A percentile compares a stretch with the other conserved stretches of the same genome.
Conservation (phyloP, 1,284 basidiomycete genomes). For the Malassezia equina region DNA sequence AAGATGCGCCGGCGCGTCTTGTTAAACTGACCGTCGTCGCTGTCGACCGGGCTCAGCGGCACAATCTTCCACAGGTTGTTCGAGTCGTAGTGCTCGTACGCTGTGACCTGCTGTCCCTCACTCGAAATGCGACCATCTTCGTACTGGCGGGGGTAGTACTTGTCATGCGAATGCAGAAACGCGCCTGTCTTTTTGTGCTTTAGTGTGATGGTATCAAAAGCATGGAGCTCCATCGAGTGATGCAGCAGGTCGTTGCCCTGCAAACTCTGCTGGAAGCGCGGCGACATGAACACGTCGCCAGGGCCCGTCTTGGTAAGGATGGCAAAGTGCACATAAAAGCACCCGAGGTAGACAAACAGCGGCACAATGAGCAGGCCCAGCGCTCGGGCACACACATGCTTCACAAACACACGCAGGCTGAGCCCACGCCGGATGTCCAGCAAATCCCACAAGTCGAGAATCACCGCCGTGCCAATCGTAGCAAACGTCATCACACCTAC, state of each 20-base stretch:
- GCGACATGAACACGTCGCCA: slow-evolving; percentile 94
- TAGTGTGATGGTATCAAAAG: slow-evolving; percentile 77
- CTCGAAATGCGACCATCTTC: slow-evolving; percentile 91
- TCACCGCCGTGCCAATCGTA: slow-evolving; percentile 78
- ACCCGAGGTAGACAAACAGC: slow-evolving; percentile 77
- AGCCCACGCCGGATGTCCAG: slow-evolving; percentile 75
- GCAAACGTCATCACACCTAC: slow-evolving; percentile 87
- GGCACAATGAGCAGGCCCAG: slow-evolving; percentile 80
- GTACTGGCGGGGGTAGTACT: slow-evolving; percentile 83
- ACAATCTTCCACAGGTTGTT: slow-evolving; percentile 96
- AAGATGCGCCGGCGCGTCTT: slow-evolving; percentile 79
- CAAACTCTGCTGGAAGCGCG: slow-evolving; percentile 93
- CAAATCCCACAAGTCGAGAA: slow-evolving; percentile 88
- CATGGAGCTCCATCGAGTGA: slow-evolving; percentile 82
- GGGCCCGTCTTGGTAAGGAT: slow-evolving; percentile 81
- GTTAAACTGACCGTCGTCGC: slow-evolving; percentile 49
- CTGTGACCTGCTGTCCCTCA: slow-evolving; percentile 98
- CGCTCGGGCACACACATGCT: slow-evolving; percentile 77
- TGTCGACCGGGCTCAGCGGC: slow-evolving; percentile 65
- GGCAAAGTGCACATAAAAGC: slow-evolving; percentile 93
- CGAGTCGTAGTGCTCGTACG: slow-evolving; percentile 78
- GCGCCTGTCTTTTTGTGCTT: slow-evolving; percentile 86
- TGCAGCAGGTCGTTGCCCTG: slow-evolving; percentile 80
- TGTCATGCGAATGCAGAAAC: slow-evolving; percentile 82
- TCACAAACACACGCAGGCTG: slow-evolving; percentile 63